phyloP scores from a whole-genome alignment of 2,329 filamentous ascomycete genomes.

The Chaetomium strumarium region DNA sequence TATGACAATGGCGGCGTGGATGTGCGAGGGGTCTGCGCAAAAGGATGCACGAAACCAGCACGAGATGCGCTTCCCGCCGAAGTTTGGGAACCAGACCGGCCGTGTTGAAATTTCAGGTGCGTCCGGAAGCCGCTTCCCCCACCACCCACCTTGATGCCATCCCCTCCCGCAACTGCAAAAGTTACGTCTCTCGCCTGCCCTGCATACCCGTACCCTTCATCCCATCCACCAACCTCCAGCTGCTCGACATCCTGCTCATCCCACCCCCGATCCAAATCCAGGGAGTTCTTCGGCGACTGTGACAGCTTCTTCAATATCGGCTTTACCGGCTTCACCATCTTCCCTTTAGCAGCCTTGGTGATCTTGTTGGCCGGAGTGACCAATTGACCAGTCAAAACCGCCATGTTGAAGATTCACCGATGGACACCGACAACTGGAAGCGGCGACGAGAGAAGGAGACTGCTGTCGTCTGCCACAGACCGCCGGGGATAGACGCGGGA shows the following conservation, averaged over 20 bases:
- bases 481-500: constrained; percentile 5
- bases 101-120: constrained; percentile 44
- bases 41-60: constrained; percentile 55
- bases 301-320: constrained; percentile 57
- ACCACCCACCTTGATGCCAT: constrained; percentile 13
- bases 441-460: too few species aligned
- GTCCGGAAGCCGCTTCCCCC: constrained; percentile 19
- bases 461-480: background rate
- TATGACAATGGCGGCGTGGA: constrained; percentile 56
- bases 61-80: constrained; percentile 43
- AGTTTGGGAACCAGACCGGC: constrained; percentile 43
- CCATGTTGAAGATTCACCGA: constrained; percentile 27
- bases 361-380: constrained; percentile 33
- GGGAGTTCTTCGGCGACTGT: constrained; percentile 55
- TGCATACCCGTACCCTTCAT: constrained; percentile 22
- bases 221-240: constrained; percentile 28
- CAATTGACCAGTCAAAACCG: constrained; percentile 31
- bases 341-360: constrained; percentile 34
- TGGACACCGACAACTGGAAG: too few species aligned
- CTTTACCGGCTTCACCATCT: constrained; percentile 47
- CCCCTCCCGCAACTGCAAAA: constrained; percentile 31
- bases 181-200: constrained; percentile 38
- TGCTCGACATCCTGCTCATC: constrained; percentile 40
- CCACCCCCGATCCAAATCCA: constrained; percentile 56
- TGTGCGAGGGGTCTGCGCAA: constrained; percentile 57